Evolutionary conservation across 73 alveolate genomes (phyloP).

Genomic region (Diophrys sp.): DNA sequence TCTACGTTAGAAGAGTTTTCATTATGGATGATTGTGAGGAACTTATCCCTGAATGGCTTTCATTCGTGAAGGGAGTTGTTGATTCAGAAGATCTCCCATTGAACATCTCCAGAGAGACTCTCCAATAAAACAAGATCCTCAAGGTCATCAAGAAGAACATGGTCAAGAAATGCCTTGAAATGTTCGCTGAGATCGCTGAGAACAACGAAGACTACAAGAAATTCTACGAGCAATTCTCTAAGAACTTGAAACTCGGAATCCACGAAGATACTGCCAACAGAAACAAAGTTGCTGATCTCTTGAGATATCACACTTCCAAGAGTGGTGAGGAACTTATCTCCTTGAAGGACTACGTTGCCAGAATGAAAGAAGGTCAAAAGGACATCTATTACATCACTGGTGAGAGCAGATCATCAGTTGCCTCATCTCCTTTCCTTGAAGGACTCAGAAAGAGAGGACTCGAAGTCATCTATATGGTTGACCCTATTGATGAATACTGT

Average conservation of each 20-base stretch:
- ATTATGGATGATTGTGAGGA: slow-evolving; percentile 98
- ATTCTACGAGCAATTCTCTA: slow-evolving; percentile 96
- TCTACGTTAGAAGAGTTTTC: slow-evolving; percentile 96
- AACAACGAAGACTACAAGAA: slow-evolving; percentile 93
- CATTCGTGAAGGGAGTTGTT: slow-evolving; percentile 95
- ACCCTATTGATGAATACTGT: slow-evolving; percentile 97
- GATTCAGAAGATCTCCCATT: slow-evolving; percentile 97
- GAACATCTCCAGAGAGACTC: slow-evolving; percentile 96
- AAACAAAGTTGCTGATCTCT: slow-evolving; percentile 73
- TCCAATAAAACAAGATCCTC: slow-evolving; percentile 96
- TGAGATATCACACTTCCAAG: slow-evolving; percentile 64
- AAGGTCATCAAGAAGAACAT: slow-evolving; percentile 95
- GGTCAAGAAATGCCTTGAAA: slow-evolving; percentile 95
- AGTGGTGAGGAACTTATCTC: slow-evolving; percentile 95
- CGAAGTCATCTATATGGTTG: slow-evolving; percentile 96
- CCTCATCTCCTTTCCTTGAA: slow-evolving; percentile 96
- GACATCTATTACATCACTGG: slow-evolving; percentile 97
- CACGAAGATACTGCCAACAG: slow-evolving; percentile 98
- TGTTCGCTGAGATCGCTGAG: slow-evolving; percentile 93
- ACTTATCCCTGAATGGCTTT: slow-evolving; percentile 94
- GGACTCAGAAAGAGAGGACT: slow-evolving; percentile 89
- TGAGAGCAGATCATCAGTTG: slow-evolving; percentile 89
- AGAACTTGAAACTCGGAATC: slow-evolving; percentile 96
- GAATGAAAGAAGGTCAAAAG: slow-evolving; percentile 98
- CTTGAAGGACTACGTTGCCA: slow-evolving; percentile 88